Evolutionary conservation across 78 protist genomes (phyloP).

Genomic region (Trichosphaerium sp.): DNA sequence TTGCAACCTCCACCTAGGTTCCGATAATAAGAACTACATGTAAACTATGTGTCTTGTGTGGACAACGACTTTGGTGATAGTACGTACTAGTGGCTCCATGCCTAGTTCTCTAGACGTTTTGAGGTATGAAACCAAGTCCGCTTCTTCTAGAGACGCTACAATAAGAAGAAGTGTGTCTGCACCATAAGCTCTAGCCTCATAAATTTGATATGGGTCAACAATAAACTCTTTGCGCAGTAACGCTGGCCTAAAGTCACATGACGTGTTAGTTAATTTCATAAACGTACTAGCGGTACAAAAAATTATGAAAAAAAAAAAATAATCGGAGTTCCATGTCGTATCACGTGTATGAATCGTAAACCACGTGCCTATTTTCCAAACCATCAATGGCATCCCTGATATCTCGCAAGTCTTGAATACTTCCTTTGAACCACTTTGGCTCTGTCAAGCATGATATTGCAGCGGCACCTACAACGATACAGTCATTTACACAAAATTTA

Average conservation of each 20-base stretch:
- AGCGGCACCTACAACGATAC: conserved; percentile 18
- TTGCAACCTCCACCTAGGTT: not conserved
- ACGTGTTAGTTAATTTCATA: no score
- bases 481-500: not conserved
- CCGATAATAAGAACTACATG: not conserved
- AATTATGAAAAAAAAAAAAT: not conserved
- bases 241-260: not conserved
- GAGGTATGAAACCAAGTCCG: not conserved
- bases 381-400: not conserved
- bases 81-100: conserved; percentile 62
- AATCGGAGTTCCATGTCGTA: not conserved
- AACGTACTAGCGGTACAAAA: not conserved
- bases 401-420: conserved; percentile 23
- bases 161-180: conserved; percentile 56
- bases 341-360: not conserved
- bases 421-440: conserved; percentile 62
- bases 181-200: not conserved
- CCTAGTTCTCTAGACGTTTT: conserved; percentile 3
- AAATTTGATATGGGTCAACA: conserved; percentile 29
- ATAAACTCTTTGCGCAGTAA: conserved; percentile 58
- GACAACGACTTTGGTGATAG: not conserved
- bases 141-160: conserved; percentile 8
- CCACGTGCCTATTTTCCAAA: not conserved
- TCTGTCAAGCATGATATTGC: conserved; percentile 53
- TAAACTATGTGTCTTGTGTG: not conserved